Conservation (phyloP, 441 rosid species). For the Geranium incanum region DNA sequence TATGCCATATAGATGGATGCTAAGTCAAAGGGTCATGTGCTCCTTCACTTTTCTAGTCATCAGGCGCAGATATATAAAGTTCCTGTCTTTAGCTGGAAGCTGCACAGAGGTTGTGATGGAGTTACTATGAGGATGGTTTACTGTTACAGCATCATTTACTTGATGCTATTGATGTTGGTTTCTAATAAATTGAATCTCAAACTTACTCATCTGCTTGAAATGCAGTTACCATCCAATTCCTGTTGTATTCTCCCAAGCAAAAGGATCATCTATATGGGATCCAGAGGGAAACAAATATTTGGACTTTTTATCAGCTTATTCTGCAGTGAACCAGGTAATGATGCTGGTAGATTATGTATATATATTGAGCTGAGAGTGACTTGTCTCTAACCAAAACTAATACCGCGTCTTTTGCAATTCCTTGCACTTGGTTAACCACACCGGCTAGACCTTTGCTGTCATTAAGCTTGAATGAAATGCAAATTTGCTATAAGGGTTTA, state of each 20-base stretch:
- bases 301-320: conserved; percentile 88
- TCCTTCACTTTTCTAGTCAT: too few species aligned
- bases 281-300: conserved; percentile 88
- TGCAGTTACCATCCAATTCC: conserved; percentile 94
- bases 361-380: not conserved
- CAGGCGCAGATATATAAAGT: too few species aligned
- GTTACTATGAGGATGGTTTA: too few species aligned
- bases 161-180: not conserved
- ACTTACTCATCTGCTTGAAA: conserved; percentile 13
- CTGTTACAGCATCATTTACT: too few species aligned
- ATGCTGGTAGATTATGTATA: not conserved
- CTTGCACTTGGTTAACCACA: not conserved
- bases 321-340: conserved; percentile 86
- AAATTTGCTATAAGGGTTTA: not conserved
- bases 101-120: too few species aligned
- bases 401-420: not conserved
- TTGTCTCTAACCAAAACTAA: not conserved
- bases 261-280: conserved; percentile 72
- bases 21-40: not conserved
- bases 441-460: not conserved
- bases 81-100: too few species aligned
- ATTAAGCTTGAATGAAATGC: not conserved
- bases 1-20: not conserved
- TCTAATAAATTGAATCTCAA: not conserved
- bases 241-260: conserved; percentile 79